Base-by-base conservation (phyloP, 2,329 filamentous ascomycete genomes). In the Leptosphaerulina australis region DNA sequence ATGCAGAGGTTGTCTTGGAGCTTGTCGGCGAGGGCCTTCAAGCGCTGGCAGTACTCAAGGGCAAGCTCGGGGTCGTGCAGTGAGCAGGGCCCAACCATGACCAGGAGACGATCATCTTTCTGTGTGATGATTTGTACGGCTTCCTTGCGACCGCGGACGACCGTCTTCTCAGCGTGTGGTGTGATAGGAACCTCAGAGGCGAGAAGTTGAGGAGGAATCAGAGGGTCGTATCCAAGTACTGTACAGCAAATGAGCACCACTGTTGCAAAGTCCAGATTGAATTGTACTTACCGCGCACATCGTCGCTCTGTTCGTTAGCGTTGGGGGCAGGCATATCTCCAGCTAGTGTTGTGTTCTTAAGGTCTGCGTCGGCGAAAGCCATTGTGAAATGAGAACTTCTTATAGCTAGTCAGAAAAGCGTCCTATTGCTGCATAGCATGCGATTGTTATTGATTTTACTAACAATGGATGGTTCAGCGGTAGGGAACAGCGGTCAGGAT, bases 71-170 rank as follows among this genome's bases (percentile, higher is more conserved):
- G 94, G 76, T 99, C 94, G 79, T 99, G 94, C 71, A 99, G 93
- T 21, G 92, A 97, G 81, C 94, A 99, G 44, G 94, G 94, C 2
- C 94, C 94, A 69, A 95, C 88, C 69, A 99, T 86, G 67, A 97
- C 94, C 56, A 99, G 84, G 25, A 99, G 88, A 54, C 92, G 89
- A 79, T 96, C 91, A 74, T 85, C 87, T 59, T 84, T 81, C 68
- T 88, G 86, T 73, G 90, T 87, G 72, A 96, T 87, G 70, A 95
- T 88, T 60, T 86, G 82, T 61, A 88, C 84, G 48, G 84, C 83
- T 61, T 86, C 83, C 64, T 81, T 83, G 63, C 88, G 84, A 62
- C 87, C 88, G 75, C 84, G 84, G 63, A 91, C 75, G 29, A 92
- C 87, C 5, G 88, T 88, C 63, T 85, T 74, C 55, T 87, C 78